These are phyloP conservation scores for Epichloe coenophiala DNA, from an alignment of 2,329 filamentous ascomycete species.

Conservation along the genomic window DNA sequence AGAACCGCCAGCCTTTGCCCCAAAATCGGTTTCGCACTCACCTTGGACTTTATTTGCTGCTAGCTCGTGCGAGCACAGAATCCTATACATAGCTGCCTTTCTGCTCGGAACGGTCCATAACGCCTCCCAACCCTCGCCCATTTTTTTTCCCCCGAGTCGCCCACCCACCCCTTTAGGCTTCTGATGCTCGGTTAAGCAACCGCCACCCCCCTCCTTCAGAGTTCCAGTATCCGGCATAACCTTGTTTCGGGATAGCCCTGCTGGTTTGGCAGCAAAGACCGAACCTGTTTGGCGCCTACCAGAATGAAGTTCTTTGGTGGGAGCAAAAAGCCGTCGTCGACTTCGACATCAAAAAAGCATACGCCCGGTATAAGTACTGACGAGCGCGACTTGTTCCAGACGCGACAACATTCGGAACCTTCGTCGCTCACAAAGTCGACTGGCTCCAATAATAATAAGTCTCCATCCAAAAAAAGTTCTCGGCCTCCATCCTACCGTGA, in stretches of 20 bases:
- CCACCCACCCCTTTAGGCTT: constrained; percentile 8
- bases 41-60: background rate
- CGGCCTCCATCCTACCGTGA: constrained; percentile 19
- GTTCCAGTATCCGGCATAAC: constrained; percentile 24
- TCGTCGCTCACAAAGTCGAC: constrained; percentile 24
- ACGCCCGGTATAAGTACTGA: constrained; percentile 20
- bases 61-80: background rate
- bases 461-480: constrained; percentile 16
- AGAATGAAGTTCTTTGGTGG: constrained; percentile 37
- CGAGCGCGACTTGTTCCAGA: constrained; percentile 22
- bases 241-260: constrained; percentile 24
- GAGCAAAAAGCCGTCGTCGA: constrained; percentile 25
- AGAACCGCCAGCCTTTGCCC: background rate
- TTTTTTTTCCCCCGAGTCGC: background rate
- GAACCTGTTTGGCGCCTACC: constrained; percentile 6
- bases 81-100: background rate
- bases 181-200: constrained; percentile 17
- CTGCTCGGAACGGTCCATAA: constrained; percentile 4
- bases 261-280: constrained; percentile 9
- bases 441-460: constrained; percentile 17
- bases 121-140: background rate
- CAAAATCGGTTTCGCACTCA: background rate
- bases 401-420: constrained; percentile 24
- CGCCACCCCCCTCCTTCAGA: constrained; percentile 5
- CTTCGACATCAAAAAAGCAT: constrained; percentile 24